Evolutionary conservation across 805 yeast genomes (phyloP).

Genomic region (Hanseniaspora valbyensis): DNA sequence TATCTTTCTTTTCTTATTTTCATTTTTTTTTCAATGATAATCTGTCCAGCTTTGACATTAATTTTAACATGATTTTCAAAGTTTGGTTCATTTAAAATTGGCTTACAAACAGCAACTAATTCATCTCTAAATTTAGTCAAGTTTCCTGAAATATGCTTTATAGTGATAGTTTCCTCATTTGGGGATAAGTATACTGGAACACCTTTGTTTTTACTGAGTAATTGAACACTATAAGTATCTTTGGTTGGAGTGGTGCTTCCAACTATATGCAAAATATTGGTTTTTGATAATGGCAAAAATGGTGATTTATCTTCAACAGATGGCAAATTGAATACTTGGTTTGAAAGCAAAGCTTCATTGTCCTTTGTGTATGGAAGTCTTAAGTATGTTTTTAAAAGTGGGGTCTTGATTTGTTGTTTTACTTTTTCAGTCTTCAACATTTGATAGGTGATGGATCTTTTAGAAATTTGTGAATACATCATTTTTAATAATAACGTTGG

Average conservation of each 20-base stretch:
- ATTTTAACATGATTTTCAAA: neutral
- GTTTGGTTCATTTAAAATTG: conserved; percentile 3
- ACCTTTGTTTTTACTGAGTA: neutral
- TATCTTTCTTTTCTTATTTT: neutral
- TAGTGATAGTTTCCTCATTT: neutral
- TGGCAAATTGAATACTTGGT: conserved; percentile 2
- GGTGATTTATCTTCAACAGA: conserved; percentile 1
- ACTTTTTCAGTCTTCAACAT: conserved; percentile 10
- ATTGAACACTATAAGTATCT: neutral
- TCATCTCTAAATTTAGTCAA: neutral
- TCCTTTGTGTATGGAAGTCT: conserved; percentile 9
- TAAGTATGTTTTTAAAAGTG: conserved; percentile 7
- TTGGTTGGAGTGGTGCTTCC: neutral
- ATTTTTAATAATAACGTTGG: too few relatives aligned
- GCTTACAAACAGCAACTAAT: neutral
- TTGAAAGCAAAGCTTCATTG: neutral
- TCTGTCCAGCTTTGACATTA: neutral
- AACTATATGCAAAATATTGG: neutral
- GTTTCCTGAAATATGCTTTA: conserved; percentile 7
- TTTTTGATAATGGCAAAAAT: conserved; percentile 5
- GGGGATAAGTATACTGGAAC: neutral
- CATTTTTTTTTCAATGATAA: neutral
- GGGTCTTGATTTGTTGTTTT: neutral
- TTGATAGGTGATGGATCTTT: neutral
- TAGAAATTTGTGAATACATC: neutral